phyloP scores from a whole-genome alignment of 1,139 yeast genomes.

The Blastobotrys serpentis region DNA sequence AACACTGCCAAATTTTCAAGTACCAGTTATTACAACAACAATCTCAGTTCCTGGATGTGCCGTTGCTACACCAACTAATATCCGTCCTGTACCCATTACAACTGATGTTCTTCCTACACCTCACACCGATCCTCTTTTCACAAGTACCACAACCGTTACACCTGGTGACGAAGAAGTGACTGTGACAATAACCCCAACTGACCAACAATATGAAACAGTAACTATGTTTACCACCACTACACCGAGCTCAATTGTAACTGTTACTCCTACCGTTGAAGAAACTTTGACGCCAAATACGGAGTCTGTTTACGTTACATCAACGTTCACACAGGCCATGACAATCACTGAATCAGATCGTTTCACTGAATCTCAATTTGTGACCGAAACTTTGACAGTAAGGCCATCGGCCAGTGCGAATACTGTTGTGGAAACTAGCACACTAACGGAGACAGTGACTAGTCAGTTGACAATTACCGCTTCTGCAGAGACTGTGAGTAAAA shows the following conservation, averaged over 20 bases:
- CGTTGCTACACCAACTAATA: constrained; percentile 16
- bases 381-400: constrained; percentile 1
- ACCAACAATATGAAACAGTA: background rate
- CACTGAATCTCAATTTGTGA: constrained; percentile 8
- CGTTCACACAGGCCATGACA: background rate
- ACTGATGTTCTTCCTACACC: too few relatives aligned
- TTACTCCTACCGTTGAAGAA: too few relatives aligned
- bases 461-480: background rate
- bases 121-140: background rate
- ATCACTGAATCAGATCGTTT: background rate
- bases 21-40: constrained; percentile 22
- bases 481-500: background rate
- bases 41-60: constrained; percentile 23
- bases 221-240: background rate
- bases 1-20: constrained; percentile 26
- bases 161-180: background rate
- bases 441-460: background rate
- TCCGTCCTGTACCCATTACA: too few relatives aligned
- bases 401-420: background rate
- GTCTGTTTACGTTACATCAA: constrained; percentile 10
- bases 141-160: background rate
- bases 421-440: background rate
- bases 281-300: too few relatives aligned
- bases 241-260: constrained; percentile 12
- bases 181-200: background rate